Evolutionary conservation across 306 rosid genomes (phyloP), one percentile per base, ranked within the genome.

Genomic region (Quercus robur): DNA sequence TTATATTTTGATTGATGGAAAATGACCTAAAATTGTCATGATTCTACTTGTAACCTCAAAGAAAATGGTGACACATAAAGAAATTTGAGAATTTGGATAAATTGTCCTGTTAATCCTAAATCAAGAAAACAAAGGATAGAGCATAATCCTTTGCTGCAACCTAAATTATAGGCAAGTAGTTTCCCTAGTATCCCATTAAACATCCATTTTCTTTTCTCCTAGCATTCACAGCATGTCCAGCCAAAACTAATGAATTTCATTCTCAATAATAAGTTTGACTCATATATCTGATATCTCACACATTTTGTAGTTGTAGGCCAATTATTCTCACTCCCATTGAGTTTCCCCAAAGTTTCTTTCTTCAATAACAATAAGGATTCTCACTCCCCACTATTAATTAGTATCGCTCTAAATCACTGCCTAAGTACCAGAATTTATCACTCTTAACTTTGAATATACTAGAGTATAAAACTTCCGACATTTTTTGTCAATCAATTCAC

Each of bases 21-120:
- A 73, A 49, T 21, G 3, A 74, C 23, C 77, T 78, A 7, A 78
- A 58, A 41, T 62, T 58, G 33, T 74, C 28, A 35, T 62, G n/a
- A 68, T 19, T 66, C 4, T 56, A 41, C 28, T 33, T 62, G 58
- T 33, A 59, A 70, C 67, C 28, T 78, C 20, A 58, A 54, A 52
- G 52, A 30, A 54, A 25, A 76, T 56, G 19, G 55, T 49, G 62
- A 61, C 41, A 55, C 30, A 38, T 52, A 25, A 70, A 64, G 66
- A 30, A 17, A 49, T 33, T 51, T 31, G 63, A 70, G 35, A 77
- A 77, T 31, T 80, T 58, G 9, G 35, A 23, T n/a, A 18, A 82
- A 72, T 6, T 18, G 3, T 19, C 38, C 28, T 33, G 58, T 55
- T 25, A 68, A 66, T 35, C 33, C 71, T 38, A 63, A 20, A 51